These are phyloP conservation scores for Aspergillus homomorphus DNA, from an alignment of 495 filamentous ascomycete genomes.

Conservation along the genomic window DNA sequence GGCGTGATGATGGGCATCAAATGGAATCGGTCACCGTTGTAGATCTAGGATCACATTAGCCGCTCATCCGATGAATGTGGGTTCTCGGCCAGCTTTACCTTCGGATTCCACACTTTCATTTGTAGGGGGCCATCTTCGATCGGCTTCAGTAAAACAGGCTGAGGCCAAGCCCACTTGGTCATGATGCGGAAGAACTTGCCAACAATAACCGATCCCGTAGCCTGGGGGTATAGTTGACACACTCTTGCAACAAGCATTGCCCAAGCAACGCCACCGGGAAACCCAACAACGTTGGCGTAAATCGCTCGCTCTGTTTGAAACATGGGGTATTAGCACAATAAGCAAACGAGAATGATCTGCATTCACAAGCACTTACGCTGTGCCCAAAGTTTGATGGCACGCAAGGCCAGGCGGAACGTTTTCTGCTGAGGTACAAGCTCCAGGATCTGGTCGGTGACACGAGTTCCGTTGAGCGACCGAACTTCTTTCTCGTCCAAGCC, in stretches of 20 bases:
- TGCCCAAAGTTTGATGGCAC: constrained; percentile 95
- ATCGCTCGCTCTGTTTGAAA: constrained; percentile 64
- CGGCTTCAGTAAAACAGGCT: constrained; percentile 80
- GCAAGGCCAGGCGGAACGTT: constrained; percentile 80
- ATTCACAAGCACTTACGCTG: constrained; percentile 54
- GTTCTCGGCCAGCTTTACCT: constrained; percentile 46
- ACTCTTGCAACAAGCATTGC: constrained; percentile 94
- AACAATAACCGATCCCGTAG: constrained; percentile 78
- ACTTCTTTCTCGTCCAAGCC: constrained; percentile 83
- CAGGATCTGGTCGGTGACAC: constrained; percentile 89
- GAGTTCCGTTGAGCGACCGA: constrained; percentile 85
- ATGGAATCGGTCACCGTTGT: constrained; percentile 75
- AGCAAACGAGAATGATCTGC: not conserved
- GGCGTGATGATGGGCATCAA: constrained; percentile 98
- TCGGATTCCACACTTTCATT: constrained; percentile 91
- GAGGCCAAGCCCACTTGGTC: constrained; percentile 88
- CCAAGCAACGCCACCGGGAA: constrained; percentile 95
- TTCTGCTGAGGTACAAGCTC: constrained; percentile 82
- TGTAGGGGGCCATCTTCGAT: constrained; percentile 81
- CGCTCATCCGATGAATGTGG: not conserved
- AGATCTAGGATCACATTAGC: constrained; percentile 52
- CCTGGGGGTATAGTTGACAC: constrained; percentile 95
- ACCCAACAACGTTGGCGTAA: constrained; percentile 93
- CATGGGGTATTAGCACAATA: constrained; percentile 6
- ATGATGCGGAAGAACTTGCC: constrained; percentile 93